Evolutionary conservation across 352 stramenopile species (phyloP).

Genomic region (Thalassiosira livingstoniorum): DNA sequence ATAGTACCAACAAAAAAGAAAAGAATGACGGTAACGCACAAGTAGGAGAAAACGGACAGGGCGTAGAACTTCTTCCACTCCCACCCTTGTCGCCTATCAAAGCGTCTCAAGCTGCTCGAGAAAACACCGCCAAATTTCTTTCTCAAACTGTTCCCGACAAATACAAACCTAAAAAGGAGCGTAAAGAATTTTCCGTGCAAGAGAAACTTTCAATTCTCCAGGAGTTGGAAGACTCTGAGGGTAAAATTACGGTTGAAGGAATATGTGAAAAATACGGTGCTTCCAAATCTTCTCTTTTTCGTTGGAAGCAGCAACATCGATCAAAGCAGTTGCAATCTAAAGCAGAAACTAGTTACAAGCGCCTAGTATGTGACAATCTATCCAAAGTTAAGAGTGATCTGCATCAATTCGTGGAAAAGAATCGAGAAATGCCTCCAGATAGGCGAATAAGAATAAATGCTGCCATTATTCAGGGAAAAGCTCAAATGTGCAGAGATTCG

Average conservation of each 20-base stretch:
- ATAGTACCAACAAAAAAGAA: neutral
- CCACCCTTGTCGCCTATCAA: too few species aligned
- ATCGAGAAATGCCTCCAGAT: conserved; percentile 18
- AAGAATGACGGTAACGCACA: neutral
- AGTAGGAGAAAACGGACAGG: too few species aligned
- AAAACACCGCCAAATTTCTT: neutral
- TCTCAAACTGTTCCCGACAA: neutral
- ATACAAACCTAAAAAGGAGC: conserved; percentile 24
- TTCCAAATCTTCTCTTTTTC: conserved; percentile 54
- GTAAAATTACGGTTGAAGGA: conserved; percentile 28
- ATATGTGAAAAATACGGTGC: conserved; percentile 52
- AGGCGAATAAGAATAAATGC: conserved; percentile 26
- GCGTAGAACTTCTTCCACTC: too few species aligned
- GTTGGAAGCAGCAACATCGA: conserved; percentile 43
- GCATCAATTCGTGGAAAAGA: conserved; percentile 35
- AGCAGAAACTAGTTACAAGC: neutral
- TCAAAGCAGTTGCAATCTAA: conserved; percentile 22
- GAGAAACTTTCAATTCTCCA: conserved; percentile 51
- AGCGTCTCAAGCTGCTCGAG: neutral
- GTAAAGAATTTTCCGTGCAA: conserved; percentile 40
- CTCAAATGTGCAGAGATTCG: conserved; percentile 27
- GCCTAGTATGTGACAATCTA: conserved; percentile 13
- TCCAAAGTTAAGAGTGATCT: conserved; percentile 34
- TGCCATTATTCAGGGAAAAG: conserved; percentile 27
- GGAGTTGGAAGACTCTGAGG: conserved; percentile 30